These are phyloP conservation scores for Epichloe uncinata DNA, from an alignment of 2,329 filamentous ascomycete species.

Conservation along the genomic window DNA sequence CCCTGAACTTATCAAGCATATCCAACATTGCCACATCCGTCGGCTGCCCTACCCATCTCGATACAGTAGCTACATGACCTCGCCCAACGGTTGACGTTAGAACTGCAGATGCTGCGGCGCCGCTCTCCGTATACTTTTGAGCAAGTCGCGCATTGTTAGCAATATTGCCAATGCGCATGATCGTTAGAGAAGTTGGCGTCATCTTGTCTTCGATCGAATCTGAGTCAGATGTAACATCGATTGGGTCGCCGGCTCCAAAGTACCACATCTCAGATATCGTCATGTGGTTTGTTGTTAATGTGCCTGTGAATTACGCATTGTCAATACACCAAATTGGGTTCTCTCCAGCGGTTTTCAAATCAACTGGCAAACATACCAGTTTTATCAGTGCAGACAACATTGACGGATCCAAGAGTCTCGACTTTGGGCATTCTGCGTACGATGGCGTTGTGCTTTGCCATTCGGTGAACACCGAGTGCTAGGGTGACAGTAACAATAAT, in stretches of 20 bases:
- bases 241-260: slow-evolving; percentile 50
- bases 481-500: slow-evolving; percentile 98
- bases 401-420: slow-evolving; percentile 94
- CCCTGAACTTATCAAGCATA: slow-evolving; percentile 76
- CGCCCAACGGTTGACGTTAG: slow-evolving; percentile 67
- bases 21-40: slow-evolving; percentile 97
- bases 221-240: slow-evolving; percentile 42
- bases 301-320: slow-evolving; percentile 37
- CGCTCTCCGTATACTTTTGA: slow-evolving; percentile 54
- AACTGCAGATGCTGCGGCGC: slow-evolving; percentile 57
- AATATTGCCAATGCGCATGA: slow-evolving; percentile 87
- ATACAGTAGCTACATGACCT: slow-evolving; percentile 50
- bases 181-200: slow-evolving; percentile 61
- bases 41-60: slow-evolving; percentile 90
- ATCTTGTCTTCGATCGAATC: slow-evolving; percentile 43
- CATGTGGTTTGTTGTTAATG: slow-evolving; percentile 96
- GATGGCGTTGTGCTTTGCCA: slow-evolving; percentile 92
- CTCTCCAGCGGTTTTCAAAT: background rate
- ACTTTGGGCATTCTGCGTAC: slow-evolving; percentile 93
- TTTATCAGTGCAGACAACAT: slow-evolving; percentile 98
- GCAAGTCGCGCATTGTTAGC: slow-evolving; percentile 86
- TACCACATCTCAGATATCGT: slow-evolving; percentile 95
- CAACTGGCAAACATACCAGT: slow-evolving; percentile 43
- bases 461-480: slow-evolving; percentile 85
- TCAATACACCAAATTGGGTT: background rate